Evolutionary conservation across 2,329 filamentous ascomycete species (phyloP).

Genomic region (Ophiostoma triangulosporum): DNA sequence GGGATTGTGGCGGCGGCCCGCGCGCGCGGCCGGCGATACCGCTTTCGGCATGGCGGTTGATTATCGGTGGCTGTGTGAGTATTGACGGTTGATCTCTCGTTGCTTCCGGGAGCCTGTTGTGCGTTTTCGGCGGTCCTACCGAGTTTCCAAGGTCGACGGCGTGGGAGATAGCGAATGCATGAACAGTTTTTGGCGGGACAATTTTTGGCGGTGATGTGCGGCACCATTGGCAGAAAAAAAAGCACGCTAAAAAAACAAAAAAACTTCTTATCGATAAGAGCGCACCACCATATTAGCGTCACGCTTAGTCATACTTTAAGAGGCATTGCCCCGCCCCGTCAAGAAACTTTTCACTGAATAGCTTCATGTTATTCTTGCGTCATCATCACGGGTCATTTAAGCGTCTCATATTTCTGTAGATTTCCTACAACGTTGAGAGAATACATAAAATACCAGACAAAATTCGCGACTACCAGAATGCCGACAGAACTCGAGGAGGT

Average conservation of each 20-base stretch:
- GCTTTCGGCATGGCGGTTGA: conserved; percentile 61
- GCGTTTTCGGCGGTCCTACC: background rate
- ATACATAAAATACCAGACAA: background rate
- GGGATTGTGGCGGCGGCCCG: conserved; percentile 68
- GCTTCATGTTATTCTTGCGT: conserved; percentile 4
- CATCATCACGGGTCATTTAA: background rate
- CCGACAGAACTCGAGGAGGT: conserved; percentile 67
- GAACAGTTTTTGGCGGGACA: conserved; percentile 4
- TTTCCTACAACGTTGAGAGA: background rate
- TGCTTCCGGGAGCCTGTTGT: background rate
- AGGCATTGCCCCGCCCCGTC: conserved; percentile 5
- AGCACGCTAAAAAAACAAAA: conserved; percentile 10
- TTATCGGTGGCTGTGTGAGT: background rate
- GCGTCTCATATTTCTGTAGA: background rate
- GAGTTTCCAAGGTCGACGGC: background rate
- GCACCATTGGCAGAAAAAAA: conserved; percentile 5
- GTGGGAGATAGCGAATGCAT: background rate
- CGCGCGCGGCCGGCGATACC: conserved; percentile 42
- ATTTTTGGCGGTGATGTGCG: conserved; percentile 8
- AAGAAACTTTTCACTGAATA: conserved; percentile 6
- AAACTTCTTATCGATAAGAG: conserved; percentile 7
- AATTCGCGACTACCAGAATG: conserved; percentile 33
- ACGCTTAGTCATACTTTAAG: conserved; percentile 2
- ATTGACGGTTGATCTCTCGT: background rate
- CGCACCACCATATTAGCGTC: conserved; percentile 8